A percentile compares a stretch with the other conserved stretches of the same genome.
phyloP scores from a whole-genome alignment of 305 asterid species.

The Fraxinus platypoda region DNA sequence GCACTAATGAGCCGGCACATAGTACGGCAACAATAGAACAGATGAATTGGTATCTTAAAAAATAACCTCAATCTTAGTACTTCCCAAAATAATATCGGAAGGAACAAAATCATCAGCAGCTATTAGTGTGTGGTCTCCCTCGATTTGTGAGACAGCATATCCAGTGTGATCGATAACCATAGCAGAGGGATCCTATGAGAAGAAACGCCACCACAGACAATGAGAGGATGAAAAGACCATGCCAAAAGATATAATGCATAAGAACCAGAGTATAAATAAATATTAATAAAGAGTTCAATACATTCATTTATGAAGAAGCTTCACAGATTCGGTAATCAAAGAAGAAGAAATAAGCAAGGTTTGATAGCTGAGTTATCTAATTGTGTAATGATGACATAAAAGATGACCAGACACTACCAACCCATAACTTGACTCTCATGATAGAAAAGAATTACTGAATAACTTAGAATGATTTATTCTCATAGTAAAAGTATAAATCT shows the following conservation, averaged over 20 bases:
- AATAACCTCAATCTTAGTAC: constrained; percentile 59
- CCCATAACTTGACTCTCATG: not conserved
- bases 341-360: not conserved
- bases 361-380: not conserved
- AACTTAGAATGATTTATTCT: not conserved
- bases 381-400: not conserved
- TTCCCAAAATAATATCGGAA: constrained; percentile 73
- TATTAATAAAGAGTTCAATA: not conserved
- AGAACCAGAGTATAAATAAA: not conserved
- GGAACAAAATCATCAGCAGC: constrained; percentile 60
- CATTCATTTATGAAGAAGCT: not conserved
- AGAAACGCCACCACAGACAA: constrained; percentile 1
- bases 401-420: not conserved
- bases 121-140: constrained; percentile 71
- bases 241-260: constrained; percentile 8
- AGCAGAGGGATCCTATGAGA: constrained; percentile 65
- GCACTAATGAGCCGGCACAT: not conserved
- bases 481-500: not conserved
- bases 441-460: not conserved
- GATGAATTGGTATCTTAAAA: not conserved
- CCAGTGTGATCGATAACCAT: constrained; percentile 76
- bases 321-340: not conserved
- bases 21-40: not conserved
- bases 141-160: constrained; percentile 60
- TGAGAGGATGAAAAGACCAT: not conserved